phyloP scores from a whole-genome alignment of 768 basidiomycete species.

The Suillus brevipes region DNA sequence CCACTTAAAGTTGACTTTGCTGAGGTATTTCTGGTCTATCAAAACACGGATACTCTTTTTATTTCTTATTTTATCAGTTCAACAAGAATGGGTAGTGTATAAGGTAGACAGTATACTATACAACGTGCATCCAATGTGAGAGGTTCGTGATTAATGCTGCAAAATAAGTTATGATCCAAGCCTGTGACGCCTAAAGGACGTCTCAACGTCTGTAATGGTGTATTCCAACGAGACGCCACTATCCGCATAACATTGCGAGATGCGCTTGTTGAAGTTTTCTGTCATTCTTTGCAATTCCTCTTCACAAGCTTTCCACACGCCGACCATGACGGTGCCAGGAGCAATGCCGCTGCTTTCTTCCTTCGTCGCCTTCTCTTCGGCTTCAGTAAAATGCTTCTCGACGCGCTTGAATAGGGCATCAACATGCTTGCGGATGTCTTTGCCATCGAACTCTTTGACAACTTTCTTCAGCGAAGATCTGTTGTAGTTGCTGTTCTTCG shows the following conservation, averaged over 20 bases:
- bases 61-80: not conserved
- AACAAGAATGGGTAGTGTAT: not conserved
- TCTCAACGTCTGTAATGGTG: slow-evolving; percentile 69
- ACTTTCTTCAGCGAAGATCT: slow-evolving; percentile 80
- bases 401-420: slow-evolving; percentile 88
- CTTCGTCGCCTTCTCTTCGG: slow-evolving; percentile 61
- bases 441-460: slow-evolving; percentile 80
- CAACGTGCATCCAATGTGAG: slow-evolving; percentile 3
- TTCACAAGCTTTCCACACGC: slow-evolving; percentile 91
- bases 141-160: slow-evolving; percentile 1
- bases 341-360: slow-evolving; percentile 55
- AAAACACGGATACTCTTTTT: not conserved
- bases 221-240: slow-evolving; percentile 75
- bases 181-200: slow-evolving; percentile 70
- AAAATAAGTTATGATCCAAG: slow-evolving; percentile 23
- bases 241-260: slow-evolving; percentile 79
- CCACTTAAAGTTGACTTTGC: not conserved
- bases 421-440: slow-evolving; percentile 87
- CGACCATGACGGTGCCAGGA: slow-evolving; percentile 67
- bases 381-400: slow-evolving; percentile 93
- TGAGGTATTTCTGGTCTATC: not conserved
- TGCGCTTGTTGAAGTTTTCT: slow-evolving; percentile 63
- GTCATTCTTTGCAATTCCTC: slow-evolving; percentile 77
- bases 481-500: slow-evolving; percentile 72
- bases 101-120: slow-evolving; percentile 2